Conservation (phyloP, 2,329 filamentous ascomycete genomes). For the Beauveria rudraprayagi region DNA sequence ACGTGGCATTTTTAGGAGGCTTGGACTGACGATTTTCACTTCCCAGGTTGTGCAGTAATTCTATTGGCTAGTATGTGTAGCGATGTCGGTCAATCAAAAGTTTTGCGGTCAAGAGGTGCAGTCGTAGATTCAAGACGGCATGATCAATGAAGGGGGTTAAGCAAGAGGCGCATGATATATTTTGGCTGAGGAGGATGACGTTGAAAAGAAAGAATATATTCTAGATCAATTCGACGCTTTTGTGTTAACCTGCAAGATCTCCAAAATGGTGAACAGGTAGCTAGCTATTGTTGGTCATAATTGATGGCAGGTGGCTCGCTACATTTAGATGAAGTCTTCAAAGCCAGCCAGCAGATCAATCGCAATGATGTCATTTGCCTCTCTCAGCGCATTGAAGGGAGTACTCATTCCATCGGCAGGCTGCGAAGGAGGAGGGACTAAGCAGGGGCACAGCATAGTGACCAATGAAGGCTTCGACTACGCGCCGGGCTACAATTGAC, state of each 20-base stretch:
- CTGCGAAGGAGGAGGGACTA: background rate
- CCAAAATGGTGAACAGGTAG: no score
- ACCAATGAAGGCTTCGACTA: conserved; percentile 4
- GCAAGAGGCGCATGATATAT: conserved; percentile 1
- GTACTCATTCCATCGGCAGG: background rate
- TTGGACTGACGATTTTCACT: background rate
- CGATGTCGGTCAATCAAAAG: conserved; percentile 1
- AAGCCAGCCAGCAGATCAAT: background rate
- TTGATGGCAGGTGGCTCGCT: background rate
- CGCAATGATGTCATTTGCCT: background rate
- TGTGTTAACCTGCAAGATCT: background rate
- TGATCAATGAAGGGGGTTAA: conserved; percentile 1
- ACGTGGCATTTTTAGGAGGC: no score
- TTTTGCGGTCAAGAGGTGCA: background rate
- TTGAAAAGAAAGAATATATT: background rate
- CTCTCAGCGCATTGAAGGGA: background rate
- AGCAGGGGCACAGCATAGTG: no score
- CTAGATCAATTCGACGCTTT: conserved; percentile 5
- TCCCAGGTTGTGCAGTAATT: conserved; percentile 28
- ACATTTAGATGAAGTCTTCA: background rate
- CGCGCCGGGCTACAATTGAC: conserved; percentile 4
- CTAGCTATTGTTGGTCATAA: background rate
- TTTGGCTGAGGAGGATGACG: conserved; percentile 3
- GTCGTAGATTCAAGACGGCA: conserved; percentile 4
- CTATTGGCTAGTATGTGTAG: background rate